These are phyloP conservation scores for Eudorina sp. DNA, from an alignment of 139 green algal species.

Conservation along the genomic window DNA sequence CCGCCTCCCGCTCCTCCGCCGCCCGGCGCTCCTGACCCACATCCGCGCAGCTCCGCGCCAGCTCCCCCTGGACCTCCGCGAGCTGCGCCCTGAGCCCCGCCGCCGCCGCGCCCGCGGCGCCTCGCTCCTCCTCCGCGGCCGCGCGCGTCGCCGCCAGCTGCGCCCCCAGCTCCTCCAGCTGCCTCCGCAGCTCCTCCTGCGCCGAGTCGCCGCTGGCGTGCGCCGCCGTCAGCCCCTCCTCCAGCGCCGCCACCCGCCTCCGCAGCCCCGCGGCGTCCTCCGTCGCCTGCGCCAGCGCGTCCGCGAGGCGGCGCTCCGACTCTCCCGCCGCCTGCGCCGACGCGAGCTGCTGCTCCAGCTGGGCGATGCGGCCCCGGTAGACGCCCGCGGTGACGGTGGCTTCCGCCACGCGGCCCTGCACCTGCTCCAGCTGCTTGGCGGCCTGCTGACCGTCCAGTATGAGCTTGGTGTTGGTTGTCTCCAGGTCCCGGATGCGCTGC, in stretches of 20 bases:
- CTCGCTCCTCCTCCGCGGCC: not conserved
- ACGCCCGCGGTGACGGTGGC: not conserved
- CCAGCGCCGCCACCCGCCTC: not conserved
- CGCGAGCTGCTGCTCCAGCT: not conserved
- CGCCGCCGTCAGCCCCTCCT: not conserved
- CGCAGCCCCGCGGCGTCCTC: not conserved
- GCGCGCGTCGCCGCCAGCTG: not conserved
- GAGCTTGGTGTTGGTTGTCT: not conserved
- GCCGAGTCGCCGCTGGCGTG: not conserved
- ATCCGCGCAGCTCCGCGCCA: not conserved
- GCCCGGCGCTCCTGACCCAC: not conserved
- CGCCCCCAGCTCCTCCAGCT: not conserved
- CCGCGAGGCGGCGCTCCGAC: not conserved
- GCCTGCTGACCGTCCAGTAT: slow-evolving; percentile 4
- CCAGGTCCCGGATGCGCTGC: slow-evolving; percentile 25
- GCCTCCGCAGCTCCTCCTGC: not conserved
- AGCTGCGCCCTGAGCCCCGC: not conserved
- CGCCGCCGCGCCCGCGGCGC: too few relatives aligned
- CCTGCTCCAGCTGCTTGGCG: not conserved
- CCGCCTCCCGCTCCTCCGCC: too few relatives aligned
- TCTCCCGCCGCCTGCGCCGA: not conserved
- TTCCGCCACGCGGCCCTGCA: not conserved
- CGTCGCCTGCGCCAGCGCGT: not conserved
- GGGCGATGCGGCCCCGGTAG: not conserved
- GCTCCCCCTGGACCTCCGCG: not conserved